Percentiles rank a stretch among this genome's conserved stretches.
Conservation (phyloP, 148 eudicot species). For the Dysphania ambrosioides region DNA sequence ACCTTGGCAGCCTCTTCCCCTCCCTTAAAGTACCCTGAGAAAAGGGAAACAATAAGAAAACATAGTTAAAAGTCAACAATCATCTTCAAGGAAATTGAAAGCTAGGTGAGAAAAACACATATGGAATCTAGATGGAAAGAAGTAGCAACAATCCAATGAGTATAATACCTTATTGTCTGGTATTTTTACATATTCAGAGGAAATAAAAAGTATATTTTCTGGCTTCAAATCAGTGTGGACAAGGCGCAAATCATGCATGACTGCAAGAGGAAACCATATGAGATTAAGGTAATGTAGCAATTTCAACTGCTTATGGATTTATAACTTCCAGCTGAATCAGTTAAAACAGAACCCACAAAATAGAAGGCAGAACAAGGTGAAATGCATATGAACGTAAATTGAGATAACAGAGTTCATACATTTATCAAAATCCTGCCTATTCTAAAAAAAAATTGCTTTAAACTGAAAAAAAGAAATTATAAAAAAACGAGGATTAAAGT, state of each 20-base stretch:
- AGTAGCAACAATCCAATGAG: neutral
- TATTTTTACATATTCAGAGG: slow-evolving; percentile 69
- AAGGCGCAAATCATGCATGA: slow-evolving; percentile 89
- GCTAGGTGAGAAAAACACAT: neutral
- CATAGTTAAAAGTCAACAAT: neutral
- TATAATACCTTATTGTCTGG: slow-evolving; percentile 74
- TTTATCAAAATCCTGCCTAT: slow-evolving; percentile 1
- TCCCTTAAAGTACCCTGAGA: slow-evolving; percentile 49
- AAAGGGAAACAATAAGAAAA: slow-evolving; percentile 22
- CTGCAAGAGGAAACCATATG: slow-evolving; percentile 43
- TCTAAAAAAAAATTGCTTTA: neutral
- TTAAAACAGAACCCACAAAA: neutral
- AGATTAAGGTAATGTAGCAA: slow-evolving; percentile 18
- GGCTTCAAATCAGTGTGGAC: slow-evolving; percentile 97
- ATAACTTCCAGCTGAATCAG: neutral
- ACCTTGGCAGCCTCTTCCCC: slow-evolving; percentile 60
- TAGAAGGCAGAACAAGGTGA: neutral
- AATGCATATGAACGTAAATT: neutral
- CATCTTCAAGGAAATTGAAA: neutral
- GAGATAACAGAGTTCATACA: neutral
- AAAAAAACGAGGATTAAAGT: slow-evolving; percentile 23
- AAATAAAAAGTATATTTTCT: slow-evolving; percentile 80
- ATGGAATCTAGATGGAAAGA: neutral
- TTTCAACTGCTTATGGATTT: neutral
- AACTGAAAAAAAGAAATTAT: neutral